Base-by-base conservation (phyloP, 805 yeast species). In the Starmerella vaccinii region DNA sequence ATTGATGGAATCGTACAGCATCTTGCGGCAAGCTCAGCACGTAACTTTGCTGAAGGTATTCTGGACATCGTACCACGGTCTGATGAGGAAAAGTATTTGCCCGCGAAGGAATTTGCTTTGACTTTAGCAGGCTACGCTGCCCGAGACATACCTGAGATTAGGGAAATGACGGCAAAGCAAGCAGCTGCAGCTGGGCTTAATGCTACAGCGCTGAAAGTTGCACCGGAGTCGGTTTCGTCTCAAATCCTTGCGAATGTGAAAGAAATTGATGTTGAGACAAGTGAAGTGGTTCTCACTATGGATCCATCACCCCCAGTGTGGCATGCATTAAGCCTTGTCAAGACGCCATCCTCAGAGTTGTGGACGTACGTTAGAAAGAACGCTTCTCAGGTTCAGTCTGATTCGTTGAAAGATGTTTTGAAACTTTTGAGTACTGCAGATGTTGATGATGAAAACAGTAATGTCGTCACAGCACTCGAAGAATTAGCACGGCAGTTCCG, bases 1-100 rank as follows among this genome's bases (percentile, higher is more conserved):
- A 68, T 88, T 5, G 65, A 74, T 4, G 70, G 71, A 1, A 68
- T 87, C 1, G 74, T 87, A 53, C 75, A 73, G 44, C 72, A 72
- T 19, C 41, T 60, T 16, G 29, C 40, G 9, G 13, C n/a, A 50
- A 70, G 63, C 62, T 60, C 67, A 46, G 52, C 58, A 51, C 59
- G 56, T 5, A 49, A 26, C 19, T 23, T 63, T 69, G 35, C 71
- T 69, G 19, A 62, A 63, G 52, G 61, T 64, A 19, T 61, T 72
- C 22, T 59, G 71, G 47, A 63, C 60, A 10, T 61, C 59, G 4
- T 60, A 13, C 62, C 63, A 7, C 26, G 22, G n/a, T 6, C 13
- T 19, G 19, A 10, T 6, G 50, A 46, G 7, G 75, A 46, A 35
- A 50, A n/a, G 62, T 69, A 29, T 40, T 45, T 46, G 30, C 56